Base-by-base conservation (phyloP, 2,329 filamentous ascomycete genomes). In the Phoma sp. region DNA sequence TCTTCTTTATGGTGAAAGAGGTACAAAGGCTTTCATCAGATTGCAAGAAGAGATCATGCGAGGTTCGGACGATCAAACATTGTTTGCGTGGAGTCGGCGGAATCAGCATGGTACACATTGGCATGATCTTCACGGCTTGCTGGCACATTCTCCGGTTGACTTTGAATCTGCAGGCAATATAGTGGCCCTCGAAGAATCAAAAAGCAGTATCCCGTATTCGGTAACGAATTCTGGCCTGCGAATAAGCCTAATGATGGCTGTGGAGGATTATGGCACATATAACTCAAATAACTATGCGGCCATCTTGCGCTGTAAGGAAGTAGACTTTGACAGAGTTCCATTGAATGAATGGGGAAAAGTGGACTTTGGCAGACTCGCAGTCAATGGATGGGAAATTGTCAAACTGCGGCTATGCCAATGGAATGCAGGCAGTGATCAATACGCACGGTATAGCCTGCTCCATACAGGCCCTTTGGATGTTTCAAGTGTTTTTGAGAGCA, bases 1-100 rank as follows among this genome's bases (percentile, higher is more conserved):
- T 11, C 35, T 41, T 22, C 27, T 38, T 9, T 50, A 58, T 41
- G 40, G 45, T 13, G 39, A 58, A 32, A 40, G 44, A n/a, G 38
- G 22, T 25, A 41, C 24, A 39, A 57, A 46, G 22, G 57, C 60
- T 7, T 29, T 32, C n/a, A 23, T 10, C 5, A 29, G 24, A 13
- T 5, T 42, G 40, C 37, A 39, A 13, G 8, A 39, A 39, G 18
- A 24, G 18, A 39, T 39, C 18, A 39, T 39, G 18, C 9, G 22
- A 39, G 10, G 22, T 6, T 39, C 35, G 6, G 22, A 39, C 7
- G 37, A 39, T 18, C 18, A 39, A 10, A 7, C 37, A 25, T 13
- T 39, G 18, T 39, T 39, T 13, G 22, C 37, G 4, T 25, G 37
- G 37, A 24, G 7, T n/a, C n/a, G n/a, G n/a, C n/a, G n/a, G n/a